Evolutionary conservation across 1,139 yeast genomes (phyloP).

Genomic region (Kazachstania sp.): DNA sequence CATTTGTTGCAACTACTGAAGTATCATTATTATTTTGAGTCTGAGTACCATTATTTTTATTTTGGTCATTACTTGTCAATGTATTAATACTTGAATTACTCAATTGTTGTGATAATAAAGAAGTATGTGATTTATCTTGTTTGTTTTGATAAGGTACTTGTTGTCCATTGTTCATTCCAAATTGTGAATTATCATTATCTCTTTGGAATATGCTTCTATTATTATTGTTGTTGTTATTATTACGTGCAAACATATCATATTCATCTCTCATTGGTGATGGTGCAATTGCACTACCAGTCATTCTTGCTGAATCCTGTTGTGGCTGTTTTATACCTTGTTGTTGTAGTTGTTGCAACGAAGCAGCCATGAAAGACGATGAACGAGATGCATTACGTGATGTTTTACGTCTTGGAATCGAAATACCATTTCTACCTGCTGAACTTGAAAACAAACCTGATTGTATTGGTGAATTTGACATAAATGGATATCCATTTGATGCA

Average conservation of each 20-base stretch:
- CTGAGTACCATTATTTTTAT: neutral
- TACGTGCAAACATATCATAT: constrained; percentile 15
- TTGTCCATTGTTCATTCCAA: neutral
- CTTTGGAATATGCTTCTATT: neutral
- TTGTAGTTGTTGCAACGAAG: constrained; percentile 22
- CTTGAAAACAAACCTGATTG: constrained; percentile 14
- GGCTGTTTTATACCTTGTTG: constrained; percentile 8
- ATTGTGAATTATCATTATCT: neutral
- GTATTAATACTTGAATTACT: constrained; percentile 12
- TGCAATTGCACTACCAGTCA: neutral
- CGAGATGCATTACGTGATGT: constrained; percentile 24
- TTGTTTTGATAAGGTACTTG: constrained; percentile 1
- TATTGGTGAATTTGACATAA: constrained; percentile 16
- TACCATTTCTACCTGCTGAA: constrained; percentile 15
- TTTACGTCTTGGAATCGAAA: constrained; percentile 25
- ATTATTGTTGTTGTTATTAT: too few species aligned
- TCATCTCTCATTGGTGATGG: constrained; percentile 12
- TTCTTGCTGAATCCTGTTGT: neutral
- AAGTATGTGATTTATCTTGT: constrained; percentile 23
- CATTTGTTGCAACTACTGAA: constrained; percentile 17
- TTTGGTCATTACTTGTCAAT: neutral
- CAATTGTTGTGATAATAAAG: constrained; percentile 29
- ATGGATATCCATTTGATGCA: neutral
- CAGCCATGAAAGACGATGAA: constrained; percentile 27
- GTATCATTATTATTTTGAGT: neutral